Evolutionary conservation across 1,139 yeast genomes (phyloP), one percentile per base, ranked within the genome.

Genomic region (Blastobotrys illinoisensis): DNA sequence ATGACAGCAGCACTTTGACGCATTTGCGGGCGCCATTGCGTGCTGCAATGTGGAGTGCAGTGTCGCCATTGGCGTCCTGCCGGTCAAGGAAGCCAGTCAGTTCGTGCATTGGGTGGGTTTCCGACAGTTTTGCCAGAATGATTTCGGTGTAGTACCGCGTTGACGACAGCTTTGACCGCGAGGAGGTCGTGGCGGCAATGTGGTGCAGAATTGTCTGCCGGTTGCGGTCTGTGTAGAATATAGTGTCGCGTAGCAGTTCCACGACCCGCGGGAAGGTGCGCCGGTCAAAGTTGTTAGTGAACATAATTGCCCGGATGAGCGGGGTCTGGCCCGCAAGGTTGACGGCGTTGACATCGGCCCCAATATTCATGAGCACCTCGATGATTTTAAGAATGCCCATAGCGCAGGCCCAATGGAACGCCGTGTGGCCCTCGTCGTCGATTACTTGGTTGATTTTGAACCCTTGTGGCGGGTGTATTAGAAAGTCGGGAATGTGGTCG

Each of bases 381-480:
- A 90, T 82, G 68, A 91, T 79, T 47, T 81, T 81, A 53, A 83
- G 73, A 62, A 87, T 85, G 7, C 97, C 97, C 77, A 93, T 86
- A 0, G 98, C 90, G 9, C 96, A 83, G 0, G 98, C 97, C 99
- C 99, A 93, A 69, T 93, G 98, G 60, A 93, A 79, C 0, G 97
- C 90, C 0, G 97, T 88, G 64, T 93, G 97, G 0, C 97, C 97
- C 70, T 93, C 98, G 62, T 88, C 95, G 66, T 93, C 99, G 48
- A 93, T 88, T 5, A 91, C 82, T 59, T 83, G 91, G 71, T 91
- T 88, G 59, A 90, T 83, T 64, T 89, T 85, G 64, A 89, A 86
- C 62, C 88, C 89, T 19, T 77, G 74, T 0, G 97, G 96, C 1
- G 95, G 91, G 59, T 82, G 79, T 52, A 81, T 77, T 46, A 91